phyloP scores from a whole-genome alignment of 768 basidiomycete genomes.

The Phaeotremella skinneri region DNA sequence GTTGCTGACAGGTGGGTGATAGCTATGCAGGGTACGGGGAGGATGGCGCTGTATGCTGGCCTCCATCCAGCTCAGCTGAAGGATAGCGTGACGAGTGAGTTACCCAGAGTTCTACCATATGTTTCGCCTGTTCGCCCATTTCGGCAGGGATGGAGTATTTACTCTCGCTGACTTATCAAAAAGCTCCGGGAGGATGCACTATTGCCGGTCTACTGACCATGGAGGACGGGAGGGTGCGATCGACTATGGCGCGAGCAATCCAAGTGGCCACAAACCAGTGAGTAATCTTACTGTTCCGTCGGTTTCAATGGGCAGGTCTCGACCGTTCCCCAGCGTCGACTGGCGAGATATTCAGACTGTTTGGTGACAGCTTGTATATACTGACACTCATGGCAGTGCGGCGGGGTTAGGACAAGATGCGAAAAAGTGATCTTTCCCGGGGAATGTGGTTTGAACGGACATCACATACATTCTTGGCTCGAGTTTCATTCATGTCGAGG shows the following conservation, averaged over 20 bases:
- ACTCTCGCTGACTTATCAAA: conserved; percentile 6
- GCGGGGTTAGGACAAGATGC: conserved; percentile 47
- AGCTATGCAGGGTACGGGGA: conserved; percentile 94
- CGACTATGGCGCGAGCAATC: conserved; percentile 90
- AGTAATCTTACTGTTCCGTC: conserved; percentile 13
- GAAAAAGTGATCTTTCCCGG: no score
- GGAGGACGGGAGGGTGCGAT: conserved; percentile 89
- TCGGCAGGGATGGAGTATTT: not conserved
- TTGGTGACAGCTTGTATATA: not conserved
- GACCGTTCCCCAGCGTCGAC: not conserved
- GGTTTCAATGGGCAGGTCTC: not conserved
- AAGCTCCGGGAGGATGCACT: conserved; percentile 89
- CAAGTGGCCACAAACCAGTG: conserved; percentile 72
- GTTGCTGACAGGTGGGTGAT: conserved; percentile 5
- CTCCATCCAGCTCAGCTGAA: conserved; percentile 93
- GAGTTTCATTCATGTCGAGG: no score
- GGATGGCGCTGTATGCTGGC: conserved; percentile 87
- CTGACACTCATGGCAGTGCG: conserved; percentile 28
- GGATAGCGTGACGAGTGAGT: conserved; percentile 91
- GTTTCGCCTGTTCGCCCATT: not conserved
- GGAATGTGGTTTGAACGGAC: no score
- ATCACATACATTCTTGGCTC: no score
- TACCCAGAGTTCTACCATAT: conserved; percentile 17
- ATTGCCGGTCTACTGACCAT: conserved; percentile 94
- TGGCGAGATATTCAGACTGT: not conserved